These are phyloP conservation scores for apple (Malus domestica) DNA, from an alignment of 306 rosid species.

Conservation along the genomic window ASM211411v1 NC_041791.1:16976001-16976500, in stretches of 20 bases:
- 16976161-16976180: not conserved
- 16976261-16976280: not conserved
- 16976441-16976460: not conserved
- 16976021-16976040: conserved; percentile 85
- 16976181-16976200: not conserved
- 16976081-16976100: conserved; percentile 64
- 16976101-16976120: conserved; percentile 77
- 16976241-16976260: no score
- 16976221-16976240: not conserved
- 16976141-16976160: conserved; percentile 32
- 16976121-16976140: conserved; percentile 90
- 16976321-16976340: not conserved
- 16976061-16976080: conserved; percentile 47
- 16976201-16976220: not conserved
- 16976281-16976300: not conserved
- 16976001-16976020: conserved; percentile 93
- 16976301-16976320: not conserved
- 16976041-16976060: conserved; percentile 73
- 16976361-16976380: not conserved
- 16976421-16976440: not conserved
- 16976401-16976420: not conserved
- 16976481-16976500: no score
- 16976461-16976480: no score
- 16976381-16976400: not conserved
- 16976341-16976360: not conserved